Evolutionary conservation across 352 stramenopile genomes (phyloP).

Genomic region (Pythium phragmitis): DNA sequence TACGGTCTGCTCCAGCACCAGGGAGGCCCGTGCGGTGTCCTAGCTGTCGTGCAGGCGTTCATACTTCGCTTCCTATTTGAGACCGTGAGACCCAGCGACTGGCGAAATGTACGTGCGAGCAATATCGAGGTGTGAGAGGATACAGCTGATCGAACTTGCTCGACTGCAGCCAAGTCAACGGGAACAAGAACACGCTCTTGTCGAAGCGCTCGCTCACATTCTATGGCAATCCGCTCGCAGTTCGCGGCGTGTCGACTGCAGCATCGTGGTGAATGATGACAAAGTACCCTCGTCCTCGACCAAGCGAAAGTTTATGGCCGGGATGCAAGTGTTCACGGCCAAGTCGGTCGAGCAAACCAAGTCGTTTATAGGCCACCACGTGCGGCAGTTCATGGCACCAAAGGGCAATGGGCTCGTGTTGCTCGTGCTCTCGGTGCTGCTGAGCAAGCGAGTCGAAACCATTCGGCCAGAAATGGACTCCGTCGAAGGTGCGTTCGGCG

Average conservation of each 20-base stretch:
- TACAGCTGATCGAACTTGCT: background rate
- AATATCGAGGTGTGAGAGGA: background rate
- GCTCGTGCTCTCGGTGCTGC: conserved; percentile 63
- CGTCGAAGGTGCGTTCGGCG: conserved; percentile 38
- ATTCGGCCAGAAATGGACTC: conserved; percentile 88
- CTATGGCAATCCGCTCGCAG: conserved; percentile 52
- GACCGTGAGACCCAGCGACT: conserved; percentile 34
- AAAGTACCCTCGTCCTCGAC: background rate
- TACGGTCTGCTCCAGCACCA: conserved; percentile 93
- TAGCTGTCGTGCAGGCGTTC: conserved; percentile 93
- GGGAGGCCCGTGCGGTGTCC: conserved; percentile 93
- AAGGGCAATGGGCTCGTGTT: conserved; percentile 71
- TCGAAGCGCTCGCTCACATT: conserved; percentile 59
- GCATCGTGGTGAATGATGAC: conserved; percentile 38
- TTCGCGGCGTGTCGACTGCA: conserved; percentile 27
- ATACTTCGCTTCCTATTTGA: conserved; percentile 79
- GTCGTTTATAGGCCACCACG: conserved; percentile 32
- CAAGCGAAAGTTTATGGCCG: conserved; percentile 51
- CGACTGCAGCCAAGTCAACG: conserved; percentile 33
- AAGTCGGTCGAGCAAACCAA: conserved; percentile 34
- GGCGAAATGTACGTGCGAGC: conserved; percentile 49
- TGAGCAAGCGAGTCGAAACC: conserved; percentile 54
- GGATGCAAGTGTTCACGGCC: conserved; percentile 33
- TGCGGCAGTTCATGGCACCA: conserved; percentile 49
- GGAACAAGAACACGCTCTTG: conserved; percentile 43